These are phyloP conservation scores for Elaeis guineensis DNA, from an alignment of 176 grass and related monocot species.

Conservation along the genomic window DNA sequence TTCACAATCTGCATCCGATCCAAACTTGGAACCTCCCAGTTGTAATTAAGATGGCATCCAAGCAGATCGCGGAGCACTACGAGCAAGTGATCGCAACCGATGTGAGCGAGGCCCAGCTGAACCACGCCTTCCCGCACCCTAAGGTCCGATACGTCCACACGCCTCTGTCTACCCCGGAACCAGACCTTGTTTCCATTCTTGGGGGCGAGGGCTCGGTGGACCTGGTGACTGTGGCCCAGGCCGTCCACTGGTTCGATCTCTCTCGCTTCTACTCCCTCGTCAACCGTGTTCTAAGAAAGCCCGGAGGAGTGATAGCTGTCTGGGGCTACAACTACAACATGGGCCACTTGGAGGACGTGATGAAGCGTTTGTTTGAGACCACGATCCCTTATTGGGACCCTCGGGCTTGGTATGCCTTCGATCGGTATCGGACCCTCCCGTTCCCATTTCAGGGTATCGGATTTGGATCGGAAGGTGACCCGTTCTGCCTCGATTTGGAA, in stretches of 20 bases:
- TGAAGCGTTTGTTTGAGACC: constrained; percentile 3
- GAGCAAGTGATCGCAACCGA: constrained; percentile 59
- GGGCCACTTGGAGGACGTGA: constrained; percentile 22
- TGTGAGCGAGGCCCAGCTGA: constrained; percentile 49
- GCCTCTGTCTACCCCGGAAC: constrained; percentile 36
- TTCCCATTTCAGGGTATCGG: constrained; percentile 39
- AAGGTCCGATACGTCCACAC: constrained; percentile 58
- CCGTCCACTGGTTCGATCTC: constrained; percentile 43
- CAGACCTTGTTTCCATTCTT: too few relatives aligned
- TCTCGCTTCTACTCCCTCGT: constrained; percentile 24
- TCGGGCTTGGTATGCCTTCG: constrained; percentile 4
- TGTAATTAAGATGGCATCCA: neutral
- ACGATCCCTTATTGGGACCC: constrained; percentile 26
- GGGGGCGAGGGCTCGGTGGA: constrained; percentile 8
- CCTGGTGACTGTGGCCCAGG: constrained; percentile 25
- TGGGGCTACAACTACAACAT: constrained; percentile 36
- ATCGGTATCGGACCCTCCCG: constrained; percentile 20
- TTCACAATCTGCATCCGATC: too few relatives aligned
- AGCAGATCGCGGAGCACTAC: constrained; percentile 41
- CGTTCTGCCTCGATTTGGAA: constrained; percentile 21
- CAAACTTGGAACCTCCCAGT: too few relatives aligned
- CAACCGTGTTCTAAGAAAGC: constrained; percentile 21
- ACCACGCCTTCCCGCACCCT: constrained; percentile 27
- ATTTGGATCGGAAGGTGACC: constrained; percentile 21
- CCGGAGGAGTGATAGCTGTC: constrained; percentile 29